Conservation (phyloP, 139 green algal genomes). For the Chlorella sp. region DNA sequence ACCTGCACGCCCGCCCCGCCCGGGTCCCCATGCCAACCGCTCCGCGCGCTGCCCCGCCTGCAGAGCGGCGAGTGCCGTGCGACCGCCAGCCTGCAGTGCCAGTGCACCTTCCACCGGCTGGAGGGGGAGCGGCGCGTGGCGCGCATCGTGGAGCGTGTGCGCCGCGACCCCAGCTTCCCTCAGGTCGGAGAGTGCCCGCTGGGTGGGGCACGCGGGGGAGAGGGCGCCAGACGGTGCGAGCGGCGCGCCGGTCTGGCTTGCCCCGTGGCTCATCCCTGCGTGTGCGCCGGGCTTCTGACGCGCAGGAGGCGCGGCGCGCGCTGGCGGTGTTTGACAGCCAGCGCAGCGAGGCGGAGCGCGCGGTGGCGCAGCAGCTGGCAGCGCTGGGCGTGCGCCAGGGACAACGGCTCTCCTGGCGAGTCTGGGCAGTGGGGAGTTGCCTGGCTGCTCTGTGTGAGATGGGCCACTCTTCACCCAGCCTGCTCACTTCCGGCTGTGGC, state of each 20-base stretch:
- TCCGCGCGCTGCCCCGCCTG: background rate
- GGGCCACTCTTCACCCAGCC: no score
- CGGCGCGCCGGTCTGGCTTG: no score
- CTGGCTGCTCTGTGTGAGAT: background rate
- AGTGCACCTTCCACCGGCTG: constrained; percentile 40
- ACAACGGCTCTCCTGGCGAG: constrained; percentile 23
- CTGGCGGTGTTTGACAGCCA: constrained; percentile 33
- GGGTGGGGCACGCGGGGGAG: no score
- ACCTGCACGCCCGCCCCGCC: no score
- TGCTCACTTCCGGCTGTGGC: background rate
- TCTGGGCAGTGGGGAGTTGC: background rate
- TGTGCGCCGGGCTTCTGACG: no score
- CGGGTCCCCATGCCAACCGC: no score
- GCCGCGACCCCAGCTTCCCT: constrained; percentile 31
- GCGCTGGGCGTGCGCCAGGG: constrained; percentile 13
- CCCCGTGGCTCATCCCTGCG: no score
- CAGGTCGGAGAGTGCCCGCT: no score
- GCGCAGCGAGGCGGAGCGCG: constrained; percentile 21
- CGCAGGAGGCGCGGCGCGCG: no score
- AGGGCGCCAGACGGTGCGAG: no score
- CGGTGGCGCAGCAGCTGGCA: background rate
- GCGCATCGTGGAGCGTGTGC: constrained; percentile 33
- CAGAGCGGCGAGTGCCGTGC: constrained; percentile 24
- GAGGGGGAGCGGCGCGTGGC: constrained; percentile 32
- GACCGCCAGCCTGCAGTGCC: background rate